phyloP scores from a whole-genome alignment of 73 alveolate species.

The Loxodes magnus region DNA sequence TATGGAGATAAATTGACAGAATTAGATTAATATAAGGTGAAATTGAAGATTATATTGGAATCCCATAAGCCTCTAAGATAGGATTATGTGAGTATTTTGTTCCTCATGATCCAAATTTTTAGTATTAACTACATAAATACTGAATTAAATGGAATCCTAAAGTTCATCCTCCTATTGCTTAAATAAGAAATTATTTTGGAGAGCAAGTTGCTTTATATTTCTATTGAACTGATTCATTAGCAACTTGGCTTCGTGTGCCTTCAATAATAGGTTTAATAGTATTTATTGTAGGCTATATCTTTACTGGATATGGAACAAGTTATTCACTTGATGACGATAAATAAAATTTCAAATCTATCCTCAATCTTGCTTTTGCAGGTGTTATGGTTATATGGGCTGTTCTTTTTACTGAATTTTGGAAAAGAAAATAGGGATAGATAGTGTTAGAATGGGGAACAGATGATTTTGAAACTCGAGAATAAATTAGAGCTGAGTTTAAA shows the following conservation, averaged over 20 bases:
- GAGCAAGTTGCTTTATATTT: slow-evolving; percentile 50
- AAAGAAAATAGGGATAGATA: not conserved
- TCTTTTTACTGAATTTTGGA: not conserved
- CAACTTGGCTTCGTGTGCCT: not conserved
- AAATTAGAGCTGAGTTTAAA: slow-evolving; percentile 4
- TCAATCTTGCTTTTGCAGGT: not conserved
- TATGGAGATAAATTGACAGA: too few relatives aligned
- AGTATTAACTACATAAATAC: too few relatives aligned
- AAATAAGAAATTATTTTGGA: slow-evolving; percentile 41
- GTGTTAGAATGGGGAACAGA: too few relatives aligned
- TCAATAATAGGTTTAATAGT: not conserved
- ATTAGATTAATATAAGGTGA: too few relatives aligned
- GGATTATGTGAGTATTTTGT: too few relatives aligned
- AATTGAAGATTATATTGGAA: too few relatives aligned
- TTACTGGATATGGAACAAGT: not conserved
- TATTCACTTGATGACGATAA: not conserved
- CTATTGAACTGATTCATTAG: slow-evolving; percentile 20
- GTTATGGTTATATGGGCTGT: not conserved
- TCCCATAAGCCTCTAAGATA: too few relatives aligned
- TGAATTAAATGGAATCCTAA: too few relatives aligned
- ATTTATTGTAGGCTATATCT: not conserved
- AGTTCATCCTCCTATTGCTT: slow-evolving; percentile 18
- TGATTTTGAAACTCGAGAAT: too few relatives aligned
- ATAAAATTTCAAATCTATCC: too few relatives aligned
- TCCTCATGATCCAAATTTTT: too few relatives aligned